A percentile compares a stretch with the other conserved stretches of the same genome.
phyloP scores from a whole-genome alignment of 208 protist species.

The Borovskyia barvae region DNA sequence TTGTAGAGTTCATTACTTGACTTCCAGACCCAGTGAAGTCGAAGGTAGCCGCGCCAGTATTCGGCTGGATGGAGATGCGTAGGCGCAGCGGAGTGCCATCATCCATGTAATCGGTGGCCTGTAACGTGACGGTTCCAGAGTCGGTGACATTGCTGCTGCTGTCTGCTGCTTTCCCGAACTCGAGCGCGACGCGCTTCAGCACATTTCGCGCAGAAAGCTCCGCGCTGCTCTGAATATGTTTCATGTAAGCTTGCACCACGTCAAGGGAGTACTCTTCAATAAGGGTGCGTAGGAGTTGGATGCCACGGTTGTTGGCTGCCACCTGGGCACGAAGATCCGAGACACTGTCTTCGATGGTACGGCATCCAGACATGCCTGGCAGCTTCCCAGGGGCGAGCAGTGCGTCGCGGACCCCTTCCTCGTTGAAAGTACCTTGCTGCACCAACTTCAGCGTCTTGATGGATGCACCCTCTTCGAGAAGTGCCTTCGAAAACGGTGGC shows the following conservation, averaged over 20 bases:
- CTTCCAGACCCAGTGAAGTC: slow-evolving; percentile 92
- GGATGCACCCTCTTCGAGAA: slow-evolving; percentile 91
- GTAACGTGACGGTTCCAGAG: slow-evolving; percentile 9
- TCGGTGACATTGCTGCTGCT: slow-evolving; percentile 21
- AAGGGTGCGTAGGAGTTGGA: slow-evolving; percentile 84
- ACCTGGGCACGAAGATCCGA: slow-evolving; percentile 93
- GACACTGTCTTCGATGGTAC: slow-evolving; percentile 91
- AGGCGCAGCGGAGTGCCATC: slow-evolving; percentile 91
- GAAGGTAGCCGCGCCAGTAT: slow-evolving; percentile 76
- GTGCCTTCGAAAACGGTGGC: slow-evolving; percentile 92
- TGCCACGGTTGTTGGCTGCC: slow-evolving; percentile 92
- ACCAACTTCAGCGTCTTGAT: slow-evolving; percentile 94
- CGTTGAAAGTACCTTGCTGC: slow-evolving; percentile 78
- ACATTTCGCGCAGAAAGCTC: slow-evolving; percentile 89
- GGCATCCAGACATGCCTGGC: slow-evolving; percentile 61
- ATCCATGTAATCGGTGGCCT: slow-evolving; percentile 92
- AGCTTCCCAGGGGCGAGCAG: slow-evolving; percentile 76
- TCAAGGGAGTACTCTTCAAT: slow-evolving; percentile 81
- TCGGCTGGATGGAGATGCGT: slow-evolving; percentile 70
- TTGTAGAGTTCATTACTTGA: slow-evolving; percentile 92
- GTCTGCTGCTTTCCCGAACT: slow-evolving; percentile 14
- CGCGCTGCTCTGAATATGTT: slow-evolving; percentile 91
- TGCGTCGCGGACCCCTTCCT: slow-evolving; percentile 79
- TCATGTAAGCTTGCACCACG: slow-evolving; percentile 95
- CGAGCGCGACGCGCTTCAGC: slow-evolving; percentile 58